Percentiles rank a stretch among this genome's conserved stretches.
Evolutionary conservation across 2,329 filamentous ascomycete species (phyloP).

Genomic region (Epicoccum nigrum): DNA sequence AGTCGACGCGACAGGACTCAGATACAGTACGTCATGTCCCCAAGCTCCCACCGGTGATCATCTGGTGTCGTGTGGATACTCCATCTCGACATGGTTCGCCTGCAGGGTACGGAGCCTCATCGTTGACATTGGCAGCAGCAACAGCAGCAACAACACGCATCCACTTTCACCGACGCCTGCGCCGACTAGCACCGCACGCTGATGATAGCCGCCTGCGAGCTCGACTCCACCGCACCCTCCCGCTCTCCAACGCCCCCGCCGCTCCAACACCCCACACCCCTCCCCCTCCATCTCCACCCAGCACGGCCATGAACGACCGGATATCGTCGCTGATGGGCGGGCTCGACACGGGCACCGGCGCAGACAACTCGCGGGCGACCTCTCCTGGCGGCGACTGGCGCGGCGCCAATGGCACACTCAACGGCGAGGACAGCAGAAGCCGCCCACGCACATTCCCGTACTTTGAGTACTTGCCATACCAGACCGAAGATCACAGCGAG

Average conservation of each 20-base stretch:
- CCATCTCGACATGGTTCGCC: constrained; percentile 16
- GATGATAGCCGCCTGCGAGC: constrained; percentile 9
- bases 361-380: constrained; percentile 82
- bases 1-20: neutral
- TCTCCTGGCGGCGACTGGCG: constrained; percentile 73
- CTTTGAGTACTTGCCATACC: constrained; percentile 86
- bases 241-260: neutral
- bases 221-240: constrained; percentile 13
- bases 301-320: constrained; percentile 49
- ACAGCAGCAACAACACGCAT: constrained; percentile 1
- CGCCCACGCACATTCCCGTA: constrained; percentile 90
- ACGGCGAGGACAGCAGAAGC: constrained; percentile 66
- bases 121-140: constrained; percentile 6
- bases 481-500: constrained; percentile 78
- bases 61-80: constrained; percentile 21
- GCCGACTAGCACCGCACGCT: constrained; percentile 8
- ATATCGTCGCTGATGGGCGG: constrained; percentile 52
- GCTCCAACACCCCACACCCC: constrained; percentile 9
- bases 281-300: constrained; percentile 24
- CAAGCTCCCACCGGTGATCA: constrained; percentile 8
- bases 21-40: constrained; percentile 20
- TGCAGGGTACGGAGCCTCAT: constrained; percentile 17
- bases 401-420: constrained; percentile 57
- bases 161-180: neutral
- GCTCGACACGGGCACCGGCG: constrained; percentile 53